phyloP scores from a whole-genome alignment of 2,329 filamentous ascomycete species.

The Chaetomium sp. region DNA sequence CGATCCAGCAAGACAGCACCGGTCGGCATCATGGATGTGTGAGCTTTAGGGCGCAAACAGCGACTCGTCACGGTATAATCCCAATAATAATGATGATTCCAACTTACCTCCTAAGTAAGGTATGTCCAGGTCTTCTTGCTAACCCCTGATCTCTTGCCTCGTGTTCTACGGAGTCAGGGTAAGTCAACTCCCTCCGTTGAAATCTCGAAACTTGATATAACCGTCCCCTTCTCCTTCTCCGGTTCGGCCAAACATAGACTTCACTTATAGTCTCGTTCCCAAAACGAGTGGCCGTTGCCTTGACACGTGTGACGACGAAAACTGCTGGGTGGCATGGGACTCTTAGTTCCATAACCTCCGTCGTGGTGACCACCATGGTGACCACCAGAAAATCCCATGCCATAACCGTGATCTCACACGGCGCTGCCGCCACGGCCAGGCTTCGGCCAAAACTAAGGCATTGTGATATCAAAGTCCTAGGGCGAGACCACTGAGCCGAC shows the following conservation, averaged over 20 bases:
- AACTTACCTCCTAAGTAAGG: too few species aligned
- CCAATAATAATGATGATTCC: too few species aligned
- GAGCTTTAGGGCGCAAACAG: too few species aligned
- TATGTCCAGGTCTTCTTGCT: too few species aligned
- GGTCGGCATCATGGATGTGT: neutral
- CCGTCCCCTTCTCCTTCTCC: neutral
- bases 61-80: too few species aligned
- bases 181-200: neutral
- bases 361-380: neutral
- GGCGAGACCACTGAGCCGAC: neutral
- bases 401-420: neutral
- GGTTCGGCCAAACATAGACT: neutral
- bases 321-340: neutral
- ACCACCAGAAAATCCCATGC: neutral
- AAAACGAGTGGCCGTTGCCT: neutral
- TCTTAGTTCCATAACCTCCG: too few species aligned
- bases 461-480: neutral
- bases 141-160: neutral
- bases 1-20: neutral
- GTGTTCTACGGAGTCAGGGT: neutral
- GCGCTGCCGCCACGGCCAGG: neutral
- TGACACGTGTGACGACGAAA: neutral
- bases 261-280: neutral
- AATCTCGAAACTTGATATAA: neutral
- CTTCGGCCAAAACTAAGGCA: neutral